Percentiles rank a stretch among this genome's conserved stretches.
Conservation (phyloP, 2,329 filamentous ascomycete genomes). For the Talaromyces funiculosus region DNA sequence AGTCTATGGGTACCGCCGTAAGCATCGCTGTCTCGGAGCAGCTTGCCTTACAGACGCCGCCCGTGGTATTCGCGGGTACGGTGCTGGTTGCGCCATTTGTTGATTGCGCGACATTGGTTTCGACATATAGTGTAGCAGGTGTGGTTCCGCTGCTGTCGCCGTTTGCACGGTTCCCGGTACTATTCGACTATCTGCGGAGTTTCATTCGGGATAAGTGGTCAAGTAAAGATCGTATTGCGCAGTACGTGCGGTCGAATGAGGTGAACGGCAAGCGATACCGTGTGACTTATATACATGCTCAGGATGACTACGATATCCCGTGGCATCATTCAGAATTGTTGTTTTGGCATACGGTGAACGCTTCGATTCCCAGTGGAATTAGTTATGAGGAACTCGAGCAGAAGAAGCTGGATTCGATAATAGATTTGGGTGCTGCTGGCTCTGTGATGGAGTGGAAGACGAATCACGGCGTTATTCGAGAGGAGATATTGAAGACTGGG, state of each 20-base stretch:
- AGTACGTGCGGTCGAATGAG: slow-evolving; percentile 34
- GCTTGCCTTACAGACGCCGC: slow-evolving; percentile 37
- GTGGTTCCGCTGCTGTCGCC: slow-evolving; percentile 51
- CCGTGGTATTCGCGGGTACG: slow-evolving; percentile 49
- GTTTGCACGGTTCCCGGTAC: slow-evolving; percentile 42
- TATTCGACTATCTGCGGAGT: slow-evolving; percentile 44
- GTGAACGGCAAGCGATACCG: slow-evolving; percentile 21
- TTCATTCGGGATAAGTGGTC: slow-evolving; percentile 50
- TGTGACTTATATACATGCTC: slow-evolving; percentile 31
- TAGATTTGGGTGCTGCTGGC: slow-evolving; percentile 45
- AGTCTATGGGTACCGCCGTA: slow-evolving; percentile 56
- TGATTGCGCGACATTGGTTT: slow-evolving; percentile 49
- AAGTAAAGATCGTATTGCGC: slow-evolving; percentile 45
- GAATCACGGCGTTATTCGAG: slow-evolving; percentile 45
- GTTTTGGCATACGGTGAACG: slow-evolving; percentile 54
- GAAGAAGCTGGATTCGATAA: slow-evolving; percentile 37
- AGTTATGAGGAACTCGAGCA: slow-evolving; percentile 43
- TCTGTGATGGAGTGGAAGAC: slow-evolving; percentile 47
- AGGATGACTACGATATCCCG: slow-evolving; percentile 33
- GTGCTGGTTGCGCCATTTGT: slow-evolving; percentile 55
- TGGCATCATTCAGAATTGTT: slow-evolving; percentile 39
- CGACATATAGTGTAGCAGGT: slow-evolving; percentile 54
- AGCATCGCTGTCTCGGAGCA: slow-evolving; percentile 42
- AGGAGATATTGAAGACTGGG: slow-evolving; percentile 52
- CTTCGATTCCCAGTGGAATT: slow-evolving; percentile 34